phyloP scores from a whole-genome alignment of 805 yeast species.

The Schwanniomyces polymorphus region DNA sequence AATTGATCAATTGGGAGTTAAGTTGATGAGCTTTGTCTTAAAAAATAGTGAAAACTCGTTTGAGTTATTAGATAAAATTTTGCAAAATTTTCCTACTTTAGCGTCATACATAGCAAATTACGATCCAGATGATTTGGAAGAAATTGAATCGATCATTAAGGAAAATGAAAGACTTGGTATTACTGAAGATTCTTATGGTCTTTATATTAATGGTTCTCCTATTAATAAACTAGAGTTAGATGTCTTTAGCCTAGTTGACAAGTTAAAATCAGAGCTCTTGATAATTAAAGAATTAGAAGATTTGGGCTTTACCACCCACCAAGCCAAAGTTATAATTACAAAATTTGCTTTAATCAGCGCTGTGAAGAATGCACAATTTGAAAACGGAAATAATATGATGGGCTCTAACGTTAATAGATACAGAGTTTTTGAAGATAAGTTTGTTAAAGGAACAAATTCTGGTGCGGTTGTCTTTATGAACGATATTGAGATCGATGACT shows the following conservation, averaged over 20 bases:
- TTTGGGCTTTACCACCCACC: slow-evolving; percentile 29
- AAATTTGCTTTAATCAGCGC: slow-evolving; percentile 43
- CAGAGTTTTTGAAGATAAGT: slow-evolving; percentile 26
- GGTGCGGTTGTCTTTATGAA: slow-evolving; percentile 69
- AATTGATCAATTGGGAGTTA: slow-evolving; percentile 37
- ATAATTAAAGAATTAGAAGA: slow-evolving; percentile 20
- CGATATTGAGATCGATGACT: slow-evolving; percentile 65
- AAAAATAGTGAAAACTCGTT: slow-evolving; percentile 10
- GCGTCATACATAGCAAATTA: slow-evolving; percentile 33
- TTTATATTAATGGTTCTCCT: slow-evolving; percentile 72
- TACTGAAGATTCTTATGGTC: slow-evolving; percentile 41
- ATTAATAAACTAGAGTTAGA: slow-evolving; percentile 47
- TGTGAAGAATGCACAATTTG: slow-evolving; percentile 34
- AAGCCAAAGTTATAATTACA: slow-evolving; percentile 30
- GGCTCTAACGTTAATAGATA: slow-evolving; percentile 36
- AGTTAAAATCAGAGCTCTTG: slow-evolving; percentile 23
- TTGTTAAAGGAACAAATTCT: slow-evolving; percentile 13
- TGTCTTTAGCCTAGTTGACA: slow-evolving; percentile 43
- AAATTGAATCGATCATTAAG: slow-evolving; percentile 22
- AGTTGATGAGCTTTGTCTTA: slow-evolving; percentile 41
- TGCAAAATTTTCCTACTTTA: slow-evolving; percentile 57
- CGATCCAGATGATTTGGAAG: slow-evolving; percentile 10
- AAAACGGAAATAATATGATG: slow-evolving; percentile 30
- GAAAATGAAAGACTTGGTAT: slow-evolving; percentile 38
- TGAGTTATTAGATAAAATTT: slow-evolving; percentile 35